phyloP scores from a whole-genome alignment of 2,329 filamentous ascomycete genomes.

The Hypoxylon sp. region DNA sequence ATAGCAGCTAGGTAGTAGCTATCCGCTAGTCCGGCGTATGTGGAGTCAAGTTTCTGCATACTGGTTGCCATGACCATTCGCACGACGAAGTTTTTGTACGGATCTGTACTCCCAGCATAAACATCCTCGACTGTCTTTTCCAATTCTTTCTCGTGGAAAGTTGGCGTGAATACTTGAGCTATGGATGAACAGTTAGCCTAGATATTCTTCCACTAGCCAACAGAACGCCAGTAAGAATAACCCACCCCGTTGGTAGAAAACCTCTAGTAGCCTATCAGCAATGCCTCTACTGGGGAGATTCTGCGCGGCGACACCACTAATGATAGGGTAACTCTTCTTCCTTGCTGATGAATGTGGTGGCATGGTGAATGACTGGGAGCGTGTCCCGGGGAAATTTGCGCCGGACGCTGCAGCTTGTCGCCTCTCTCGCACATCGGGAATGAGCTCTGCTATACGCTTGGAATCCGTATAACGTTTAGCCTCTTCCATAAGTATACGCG shows the following conservation, averaged over 20 bases:
- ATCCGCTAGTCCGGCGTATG: conserved; percentile 94
- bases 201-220: conserved; percentile 32
- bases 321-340: conserved; percentile 92
- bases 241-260: conserved; percentile 87
- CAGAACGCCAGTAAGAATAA: conserved; percentile 27
- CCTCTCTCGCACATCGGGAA: conserved; percentile 79
- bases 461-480: conserved; percentile 94
- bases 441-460: conserved; percentile 91
- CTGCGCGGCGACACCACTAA: conserved; percentile 85
- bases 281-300: conserved; percentile 81
- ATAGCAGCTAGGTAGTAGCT: conserved; percentile 95
- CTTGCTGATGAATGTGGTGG: conserved; percentile 66
- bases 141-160: conserved; percentile 87
- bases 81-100: conserved; percentile 89
- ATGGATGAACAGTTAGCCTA: conserved; percentile 38
- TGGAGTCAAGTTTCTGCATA: conserved; percentile 89
- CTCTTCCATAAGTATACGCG: conserved; percentile 93
- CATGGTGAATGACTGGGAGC: conserved; percentile 75
- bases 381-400: conserved; percentile 58
- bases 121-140: conserved; percentile 83
- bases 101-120: conserved; percentile 80
- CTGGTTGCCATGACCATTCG: conserved; percentile 96
- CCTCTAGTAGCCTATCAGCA: conserved; percentile 83
- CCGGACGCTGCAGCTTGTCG: conserved; percentile 60
- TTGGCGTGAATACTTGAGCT: conserved; percentile 92